Evolutionary conservation across 2,329 filamentous ascomycete species (phyloP), one percentile per base, ranked within the genome.

Genomic region (Aspergillus quadricinctus): DNA sequence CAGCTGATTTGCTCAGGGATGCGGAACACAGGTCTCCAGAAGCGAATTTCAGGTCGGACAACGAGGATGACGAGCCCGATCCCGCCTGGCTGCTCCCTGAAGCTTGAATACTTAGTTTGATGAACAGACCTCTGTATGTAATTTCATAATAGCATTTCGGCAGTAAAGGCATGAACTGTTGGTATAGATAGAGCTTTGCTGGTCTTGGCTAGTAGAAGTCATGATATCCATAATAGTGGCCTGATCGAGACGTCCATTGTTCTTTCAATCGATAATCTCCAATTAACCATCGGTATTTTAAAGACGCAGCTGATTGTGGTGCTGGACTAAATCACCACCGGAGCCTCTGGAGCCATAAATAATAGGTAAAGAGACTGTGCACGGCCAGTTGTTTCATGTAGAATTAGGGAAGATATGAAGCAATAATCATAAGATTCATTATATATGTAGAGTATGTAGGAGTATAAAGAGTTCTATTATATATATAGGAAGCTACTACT

Each of bases 41-140:
- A 25, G 52, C 57, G 28, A 56, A 58, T 37, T 56, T 61, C 25
- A 64, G 66, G 51, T 73, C 71, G 10, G 75, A 75, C 11, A 70
- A 70, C 17, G 71, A 77, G 41, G 74, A 75, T 57, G 71, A 77
- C 54, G 75, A 76, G 19, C 76, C 75, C 6, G 76, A 78, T 63
- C 75, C 75, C 28, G 70, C 75, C 17, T 75, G 76, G 68, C 60
- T 78, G 27, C 67, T 77, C 25, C 74, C 71, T 40, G 65, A 67
- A 55, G 54, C 62, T 50, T 65, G 25, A 53, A 27, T 17, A 25
- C 25, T 19, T 27, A 49, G 11, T 3, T 28, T 19, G 9, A 9
- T 40, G n/a, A 29, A 35, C 31, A 9, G 35, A 23, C 23, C 23
- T 23, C 23, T 23, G 2, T 3, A 17, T 11, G 19, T 9, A 37